Percentiles rank a stretch among this genome's conserved stretches.
phyloP scores from a whole-genome alignment of 2,329 filamentous ascomycete genomes.

The Fusarium sp. region DNA sequence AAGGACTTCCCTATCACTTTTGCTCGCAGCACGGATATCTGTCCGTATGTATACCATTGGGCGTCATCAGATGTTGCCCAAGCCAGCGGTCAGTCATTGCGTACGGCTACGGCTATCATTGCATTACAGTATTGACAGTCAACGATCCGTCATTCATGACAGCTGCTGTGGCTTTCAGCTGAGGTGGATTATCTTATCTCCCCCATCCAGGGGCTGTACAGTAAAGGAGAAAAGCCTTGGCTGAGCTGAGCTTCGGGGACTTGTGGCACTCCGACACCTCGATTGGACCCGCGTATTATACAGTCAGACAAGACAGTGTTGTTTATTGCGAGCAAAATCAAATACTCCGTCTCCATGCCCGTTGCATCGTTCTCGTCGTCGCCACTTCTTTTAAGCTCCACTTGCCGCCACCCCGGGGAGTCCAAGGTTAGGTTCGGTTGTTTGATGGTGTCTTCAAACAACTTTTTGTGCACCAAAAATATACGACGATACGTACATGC shows the following conservation, averaged over 20 bases:
- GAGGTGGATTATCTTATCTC: constrained; percentile 26
- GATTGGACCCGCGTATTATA: constrained; percentile 5
- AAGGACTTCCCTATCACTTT: constrained; percentile 10
- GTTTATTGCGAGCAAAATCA: not conserved
- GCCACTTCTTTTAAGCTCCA: constrained; percentile 36
- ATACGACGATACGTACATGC: constrained; percentile 21
- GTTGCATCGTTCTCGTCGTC: constrained; percentile 21
- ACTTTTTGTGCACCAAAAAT: constrained; percentile 35
- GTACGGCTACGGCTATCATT: not conserved
- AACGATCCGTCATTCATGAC: constrained; percentile 33
- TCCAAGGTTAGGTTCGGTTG: constrained; percentile 13
- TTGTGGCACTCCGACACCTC: constrained; percentile 2
- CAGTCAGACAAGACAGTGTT: not conserved
- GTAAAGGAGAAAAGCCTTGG: constrained; percentile 29
- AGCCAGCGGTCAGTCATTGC: constrained; percentile 19
- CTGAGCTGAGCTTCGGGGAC: constrained; percentile 20
- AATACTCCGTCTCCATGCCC: constrained; percentile 3
- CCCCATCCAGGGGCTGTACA: constrained; percentile 21
- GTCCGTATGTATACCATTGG: constrained; percentile 9
- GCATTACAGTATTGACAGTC: constrained; percentile 13
- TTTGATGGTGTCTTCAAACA: constrained; percentile 20
- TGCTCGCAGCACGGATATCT: no score
- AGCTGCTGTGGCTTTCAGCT: constrained; percentile 40
- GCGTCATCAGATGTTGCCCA: constrained; percentile 29
- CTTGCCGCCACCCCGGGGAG: constrained; percentile 35